Conservation (phyloP, 2,329 filamentous ascomycete species). For the Fonsecaea multimorphosa region DNA sequence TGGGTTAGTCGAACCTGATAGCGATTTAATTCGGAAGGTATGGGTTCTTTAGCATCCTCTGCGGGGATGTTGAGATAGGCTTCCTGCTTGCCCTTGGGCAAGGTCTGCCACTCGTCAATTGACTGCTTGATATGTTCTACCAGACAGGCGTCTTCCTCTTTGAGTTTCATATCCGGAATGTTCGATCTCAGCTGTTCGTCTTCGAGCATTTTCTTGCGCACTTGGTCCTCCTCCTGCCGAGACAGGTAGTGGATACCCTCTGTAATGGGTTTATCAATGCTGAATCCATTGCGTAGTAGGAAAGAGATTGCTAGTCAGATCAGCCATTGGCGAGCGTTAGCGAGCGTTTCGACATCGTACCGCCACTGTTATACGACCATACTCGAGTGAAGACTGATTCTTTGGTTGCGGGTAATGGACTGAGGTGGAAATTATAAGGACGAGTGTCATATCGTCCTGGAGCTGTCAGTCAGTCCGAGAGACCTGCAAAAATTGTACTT, state of each 20-base stretch:
- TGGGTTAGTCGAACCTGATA: conserved; percentile 71
- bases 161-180: conserved; percentile 55
- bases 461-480: conserved; percentile 19
- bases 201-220: conserved; percentile 54
- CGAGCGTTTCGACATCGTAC: conserved; percentile 40
- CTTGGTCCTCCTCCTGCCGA: conserved; percentile 60
- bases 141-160: conserved; percentile 60
- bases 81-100: conserved; percentile 45
- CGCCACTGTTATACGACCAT: conserved; percentile 63
- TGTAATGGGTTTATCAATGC: conserved; percentile 62
- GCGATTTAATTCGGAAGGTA: conserved; percentile 53
- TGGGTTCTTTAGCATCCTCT: conserved; percentile 32
- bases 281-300: conserved; percentile 63
- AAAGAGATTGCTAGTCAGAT: conserved; percentile 62
- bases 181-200: conserved; percentile 43
- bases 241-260: conserved; percentile 68
- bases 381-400: conserved; percentile 65
- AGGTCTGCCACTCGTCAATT: conserved; percentile 54
- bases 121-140: conserved; percentile 46
- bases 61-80: conserved; percentile 56
- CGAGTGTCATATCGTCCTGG: conserved; percentile 61
- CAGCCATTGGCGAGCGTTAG: conserved; percentile 30
- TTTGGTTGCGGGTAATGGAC: conserved; percentile 59
- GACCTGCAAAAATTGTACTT: background rate
- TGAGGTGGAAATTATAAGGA: conserved; percentile 70